phyloP scores from a whole-genome alignment of 257 asterid species.

The Nicotiana tabacum region DNA sequence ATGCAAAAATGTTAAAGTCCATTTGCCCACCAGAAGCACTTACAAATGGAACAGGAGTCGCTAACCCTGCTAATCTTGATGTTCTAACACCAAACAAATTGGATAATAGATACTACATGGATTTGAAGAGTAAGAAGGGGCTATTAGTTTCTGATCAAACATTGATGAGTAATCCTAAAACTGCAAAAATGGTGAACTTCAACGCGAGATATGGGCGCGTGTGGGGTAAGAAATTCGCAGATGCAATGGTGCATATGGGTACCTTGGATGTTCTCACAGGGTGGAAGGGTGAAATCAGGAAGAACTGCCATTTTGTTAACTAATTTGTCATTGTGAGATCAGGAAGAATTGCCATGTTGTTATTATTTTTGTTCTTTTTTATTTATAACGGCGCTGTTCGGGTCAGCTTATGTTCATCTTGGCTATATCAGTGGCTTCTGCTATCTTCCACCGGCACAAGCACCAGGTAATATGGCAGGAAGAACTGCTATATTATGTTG shows the following conservation, averaged over 20 bases:
- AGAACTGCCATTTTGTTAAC: slow-evolving; percentile 38
- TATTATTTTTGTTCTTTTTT: no score
- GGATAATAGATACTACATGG: slow-evolving; percentile 46
- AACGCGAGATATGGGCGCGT: slow-evolving; percentile 23
- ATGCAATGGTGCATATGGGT: slow-evolving; percentile 68
- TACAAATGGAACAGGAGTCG: slow-evolving; percentile 2
- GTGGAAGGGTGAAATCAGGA: slow-evolving; percentile 45
- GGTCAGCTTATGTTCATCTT: no score
- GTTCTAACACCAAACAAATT: slow-evolving; percentile 24
- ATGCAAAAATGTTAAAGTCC: slow-evolving; percentile 25
- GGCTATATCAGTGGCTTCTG: no score
- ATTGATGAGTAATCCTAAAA: slow-evolving; percentile 30
- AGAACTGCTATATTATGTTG: background rate
- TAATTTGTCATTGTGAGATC: slow-evolving; percentile 12
- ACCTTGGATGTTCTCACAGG: slow-evolving; percentile 45
- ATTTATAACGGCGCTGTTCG: no score
- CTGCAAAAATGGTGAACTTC: slow-evolving; percentile 28
- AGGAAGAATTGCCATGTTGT: background rate
- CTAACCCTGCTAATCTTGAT: slow-evolving; percentile 32
- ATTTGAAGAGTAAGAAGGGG: slow-evolving; percentile 28
- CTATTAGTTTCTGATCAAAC: slow-evolving; percentile 45
- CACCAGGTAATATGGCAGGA: background rate
- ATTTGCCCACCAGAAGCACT: slow-evolving; percentile 42
- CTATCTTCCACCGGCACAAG: no score
- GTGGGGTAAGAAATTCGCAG: slow-evolving; percentile 51